Conservation (phyloP, 345 rosid genomes). For the Eucalyptus erythrocorys region DNA sequence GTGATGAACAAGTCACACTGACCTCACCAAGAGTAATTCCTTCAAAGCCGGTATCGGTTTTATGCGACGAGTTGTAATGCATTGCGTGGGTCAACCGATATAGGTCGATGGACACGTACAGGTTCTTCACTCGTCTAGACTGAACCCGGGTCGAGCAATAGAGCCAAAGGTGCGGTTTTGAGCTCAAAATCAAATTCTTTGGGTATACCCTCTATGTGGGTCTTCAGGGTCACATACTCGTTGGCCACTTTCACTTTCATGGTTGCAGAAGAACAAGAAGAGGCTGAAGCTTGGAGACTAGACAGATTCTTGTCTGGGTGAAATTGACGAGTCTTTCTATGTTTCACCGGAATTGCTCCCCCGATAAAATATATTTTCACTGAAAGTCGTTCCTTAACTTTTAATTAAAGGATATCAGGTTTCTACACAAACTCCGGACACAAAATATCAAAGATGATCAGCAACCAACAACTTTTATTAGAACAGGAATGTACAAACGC, state of each 20-base stretch:
- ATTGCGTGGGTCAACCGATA: conserved; percentile 36
- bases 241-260: conserved; percentile 11
- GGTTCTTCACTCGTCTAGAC: conserved; percentile 19
- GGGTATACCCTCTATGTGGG: conserved; percentile 17
- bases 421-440: too few relatives aligned
- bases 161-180: not conserved
- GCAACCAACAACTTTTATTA: too few relatives aligned
- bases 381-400: too few relatives aligned
- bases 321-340: not conserved
- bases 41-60: not conserved
- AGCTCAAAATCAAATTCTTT: conserved; percentile 25
- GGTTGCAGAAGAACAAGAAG: not conserved
- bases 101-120: conserved; percentile 40
- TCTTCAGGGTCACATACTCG: conserved; percentile 10
- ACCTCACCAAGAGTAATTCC: conserved; percentile 25
- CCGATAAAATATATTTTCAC: too few relatives aligned
- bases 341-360: too few relatives aligned
- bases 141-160: conserved; percentile 11
- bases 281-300: not conserved
- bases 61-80: conserved; percentile 21
- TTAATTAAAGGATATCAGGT: too few relatives aligned
- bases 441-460: too few relatives aligned
- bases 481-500: too few relatives aligned
- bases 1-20: not conserved
- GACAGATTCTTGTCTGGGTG: not conserved